Evolutionary conservation across 495 filamentous ascomycete species (phyloP).

Genomic region (Trichoderma erinaceum): DNA sequence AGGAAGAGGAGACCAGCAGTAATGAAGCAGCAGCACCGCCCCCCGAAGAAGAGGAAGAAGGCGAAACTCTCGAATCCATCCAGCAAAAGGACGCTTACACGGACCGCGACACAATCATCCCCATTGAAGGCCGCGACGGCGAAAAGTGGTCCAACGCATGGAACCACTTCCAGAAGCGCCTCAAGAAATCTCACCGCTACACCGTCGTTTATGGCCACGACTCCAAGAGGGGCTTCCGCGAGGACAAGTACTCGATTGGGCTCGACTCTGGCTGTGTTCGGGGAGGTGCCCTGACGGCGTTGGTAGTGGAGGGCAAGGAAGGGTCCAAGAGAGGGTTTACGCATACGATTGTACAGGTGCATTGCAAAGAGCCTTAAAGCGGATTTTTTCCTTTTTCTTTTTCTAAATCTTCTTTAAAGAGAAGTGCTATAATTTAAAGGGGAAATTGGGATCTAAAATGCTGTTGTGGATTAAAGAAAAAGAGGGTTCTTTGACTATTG

Average conservation of each 20-base stretch:
- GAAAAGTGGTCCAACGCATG: conserved; percentile 62
- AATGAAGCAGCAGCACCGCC: background rate
- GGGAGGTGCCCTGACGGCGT: conserved; percentile 67
- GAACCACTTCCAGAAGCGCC: conserved; percentile 31
- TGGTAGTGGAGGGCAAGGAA: conserved; percentile 54
- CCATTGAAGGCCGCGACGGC: conserved; percentile 51
- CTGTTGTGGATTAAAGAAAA: no score
- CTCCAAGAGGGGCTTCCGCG: conserved; percentile 59
- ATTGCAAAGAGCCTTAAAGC: conserved; percentile 19
- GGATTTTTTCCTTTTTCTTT: background rate
- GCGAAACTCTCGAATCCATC: background rate
- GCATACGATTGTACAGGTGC: conserved; percentile 29
- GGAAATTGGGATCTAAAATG: no score
- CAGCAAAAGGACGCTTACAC: background rate
- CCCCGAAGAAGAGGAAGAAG: conserved; percentile 14
- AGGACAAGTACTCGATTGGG: conserved; percentile 68
- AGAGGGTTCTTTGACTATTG: no score
- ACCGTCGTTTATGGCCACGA: conserved; percentile 86
- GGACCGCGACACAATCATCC: conserved; percentile 53
- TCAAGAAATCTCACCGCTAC: conserved; percentile 21
- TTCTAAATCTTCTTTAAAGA: background rate
- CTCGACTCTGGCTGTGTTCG: conserved; percentile 77
- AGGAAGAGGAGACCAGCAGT: background rate
- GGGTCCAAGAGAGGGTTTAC: conserved; percentile 15
- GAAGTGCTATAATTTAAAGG: no score